Percentiles rank a stretch among this genome's conserved stretches.
phyloP scores from a whole-genome alignment of 2,329 filamentous ascomycete genomes.

The Penicillium brasilianum region DNA sequence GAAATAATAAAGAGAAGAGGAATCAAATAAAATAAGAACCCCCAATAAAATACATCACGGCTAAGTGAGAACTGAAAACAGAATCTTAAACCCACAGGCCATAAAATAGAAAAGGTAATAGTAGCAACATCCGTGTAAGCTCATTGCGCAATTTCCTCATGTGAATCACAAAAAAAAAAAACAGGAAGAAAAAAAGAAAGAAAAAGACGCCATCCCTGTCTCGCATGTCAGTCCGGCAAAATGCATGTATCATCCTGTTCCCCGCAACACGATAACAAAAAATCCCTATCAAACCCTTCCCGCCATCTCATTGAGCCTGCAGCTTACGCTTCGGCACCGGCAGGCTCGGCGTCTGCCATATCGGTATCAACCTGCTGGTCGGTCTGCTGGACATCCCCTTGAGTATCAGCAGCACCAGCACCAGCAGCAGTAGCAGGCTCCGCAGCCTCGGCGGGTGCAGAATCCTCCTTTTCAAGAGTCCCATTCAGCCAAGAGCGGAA shows the following conservation, averaged over 20 bases:
- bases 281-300: not conserved
- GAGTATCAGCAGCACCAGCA: not conserved
- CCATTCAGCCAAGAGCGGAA: conserved; percentile 55
- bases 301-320: not conserved
- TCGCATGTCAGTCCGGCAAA: conserved; percentile 12
- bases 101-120: conserved; percentile 7
- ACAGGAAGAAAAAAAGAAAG: not conserved
- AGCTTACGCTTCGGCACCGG: conserved; percentile 28
- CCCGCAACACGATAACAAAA: not conserved
- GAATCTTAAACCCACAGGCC: not conserved
- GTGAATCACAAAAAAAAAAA: conserved; percentile 6
- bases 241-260: conserved; percentile 14
- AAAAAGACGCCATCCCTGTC: conserved; percentile 21
- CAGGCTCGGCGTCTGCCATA: conserved; percentile 43
- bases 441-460: conserved; percentile 20
- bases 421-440: conserved; percentile 6
- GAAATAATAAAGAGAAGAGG: not conserved
- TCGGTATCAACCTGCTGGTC: conserved; percentile 36
- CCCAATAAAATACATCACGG: not conserved
- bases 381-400: conserved; percentile 24
- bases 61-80: not conserved
- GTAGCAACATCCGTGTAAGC: conserved; percentile 15
- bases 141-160: conserved; percentile 30
- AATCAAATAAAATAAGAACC: not conserved
- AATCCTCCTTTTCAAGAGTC: conserved; percentile 26